Evolutionary conservation across 208 protist species (phyloP), one percentile per base, ranked within the genome.

Genomic region (Trypanosoma rangeli): DNA sequence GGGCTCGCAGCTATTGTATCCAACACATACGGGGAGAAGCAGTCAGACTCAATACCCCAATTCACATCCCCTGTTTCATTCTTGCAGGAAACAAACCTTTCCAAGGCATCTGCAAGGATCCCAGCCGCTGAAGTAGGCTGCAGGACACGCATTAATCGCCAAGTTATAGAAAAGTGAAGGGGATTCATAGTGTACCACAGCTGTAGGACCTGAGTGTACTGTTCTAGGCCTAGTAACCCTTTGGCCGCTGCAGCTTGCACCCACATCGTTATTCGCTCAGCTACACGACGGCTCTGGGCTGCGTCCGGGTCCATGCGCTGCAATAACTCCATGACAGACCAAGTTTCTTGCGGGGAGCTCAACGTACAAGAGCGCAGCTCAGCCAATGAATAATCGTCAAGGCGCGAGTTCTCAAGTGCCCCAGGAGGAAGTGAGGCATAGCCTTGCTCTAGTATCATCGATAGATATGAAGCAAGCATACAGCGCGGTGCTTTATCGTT

Each of bases 181-280:
- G 79, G 76, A 66, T 73, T 73, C 35, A 73, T 50, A 9, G 44
- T 53, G 54, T 72, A 74, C 78, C 78, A 87, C 46, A 48, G 33
- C 10, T 55, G 50, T 20, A 70, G 18, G 16, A 57, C 53, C 24
- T 33, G 1, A 16, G 50, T 63, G 56, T 77, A 74, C 31, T 61
- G 53, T 20, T 64, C 57, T 9, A 64, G 18, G 22, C 57, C 52
- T 22, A 57, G 63, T 42, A 42, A 18, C 18, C 53, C n/a, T 50
- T 10, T 9, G 24, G 4, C n/a, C 39, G 26, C 39, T 33, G 52
- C 59, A 22, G 0, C 3, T 31, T 46, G 28, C 33, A 69, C 67
- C 60, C 68, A 71, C 22, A 15, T 48, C 16, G 70, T 60, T 53
- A 80, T 52, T 12, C 70, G 63, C 16, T 76, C 68, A n/a, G 70